phyloP scores from a whole-genome alignment of 176 grass and related monocot genomes.

The Pontederia crassipes region DNA sequence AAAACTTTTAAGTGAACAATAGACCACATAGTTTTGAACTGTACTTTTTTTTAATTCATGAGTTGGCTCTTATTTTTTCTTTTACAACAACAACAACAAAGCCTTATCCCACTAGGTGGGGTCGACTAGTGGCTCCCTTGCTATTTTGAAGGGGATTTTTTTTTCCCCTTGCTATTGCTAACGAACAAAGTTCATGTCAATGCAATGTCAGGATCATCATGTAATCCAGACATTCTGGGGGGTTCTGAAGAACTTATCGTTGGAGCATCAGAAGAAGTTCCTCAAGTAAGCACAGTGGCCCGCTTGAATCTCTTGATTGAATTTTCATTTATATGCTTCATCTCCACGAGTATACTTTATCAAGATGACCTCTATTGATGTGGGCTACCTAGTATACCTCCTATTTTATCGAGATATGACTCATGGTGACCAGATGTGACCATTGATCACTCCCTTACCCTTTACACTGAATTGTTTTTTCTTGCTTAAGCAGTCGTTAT shows the following conservation, averaged over 20 bases:
- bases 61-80: too few species aligned
- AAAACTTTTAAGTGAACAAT: too few species aligned
- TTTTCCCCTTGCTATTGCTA: background rate
- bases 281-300: constrained; percentile 47
- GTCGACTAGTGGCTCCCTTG: too few species aligned
- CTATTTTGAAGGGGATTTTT: background rate
- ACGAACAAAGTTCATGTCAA: constrained; percentile 8
- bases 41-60: background rate
- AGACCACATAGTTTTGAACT: too few species aligned
- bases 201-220: constrained; percentile 60
- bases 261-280: constrained; percentile 83
- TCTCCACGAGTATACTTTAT: background rate
- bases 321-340: constrained; percentile 9
- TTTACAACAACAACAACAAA: too few species aligned
- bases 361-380: too few species aligned
- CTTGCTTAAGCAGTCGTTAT: background rate
- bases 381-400: too few species aligned
- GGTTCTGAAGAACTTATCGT: constrained; percentile 71
- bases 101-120: too few species aligned
- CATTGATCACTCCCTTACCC: too few species aligned
- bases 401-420: too few species aligned
- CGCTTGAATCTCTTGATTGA: constrained; percentile 62
- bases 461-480: background rate
- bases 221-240: constrained; percentile 92
- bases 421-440: too few species aligned